A percentile compares a stretch with the other conserved stretches of the same genome.
phyloP scores from a whole-genome alignment of 495 filamentous ascomycete species.

The Penicillium soppii region DNA sequence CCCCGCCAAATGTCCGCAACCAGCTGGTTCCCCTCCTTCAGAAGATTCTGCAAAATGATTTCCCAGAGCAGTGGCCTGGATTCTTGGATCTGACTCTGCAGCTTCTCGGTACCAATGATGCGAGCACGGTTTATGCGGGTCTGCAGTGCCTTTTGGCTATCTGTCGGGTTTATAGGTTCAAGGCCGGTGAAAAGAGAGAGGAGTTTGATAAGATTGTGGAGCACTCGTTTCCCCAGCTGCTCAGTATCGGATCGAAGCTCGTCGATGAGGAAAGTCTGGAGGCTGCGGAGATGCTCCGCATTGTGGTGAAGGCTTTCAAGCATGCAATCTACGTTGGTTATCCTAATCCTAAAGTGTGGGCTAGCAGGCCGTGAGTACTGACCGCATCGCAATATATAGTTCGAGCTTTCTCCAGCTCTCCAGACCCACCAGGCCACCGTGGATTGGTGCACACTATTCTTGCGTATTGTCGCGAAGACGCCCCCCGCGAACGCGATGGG shows the following conservation, averaged over 20 bases:
- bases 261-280: conserved; percentile 89
- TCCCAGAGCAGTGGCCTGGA: conserved; percentile 87
- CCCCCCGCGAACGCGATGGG: conserved; percentile 74
- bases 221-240: conserved; percentile 84
- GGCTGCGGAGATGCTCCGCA: conserved; percentile 94
- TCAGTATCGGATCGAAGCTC: conserved; percentile 80
- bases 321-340: conserved; percentile 90
- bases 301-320: conserved; percentile 93
- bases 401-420: conserved; percentile 78
- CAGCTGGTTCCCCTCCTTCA: conserved; percentile 92
- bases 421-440: conserved; percentile 80
- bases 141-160: conserved; percentile 91
- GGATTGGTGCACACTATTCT: conserved; percentile 92
- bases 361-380: conserved; percentile 7
- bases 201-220: conserved; percentile 95
- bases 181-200: conserved; percentile 72
- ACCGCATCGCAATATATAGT: conserved; percentile 49
- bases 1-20: conserved; percentile 74
- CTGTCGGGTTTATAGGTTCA: conserved; percentile 92
- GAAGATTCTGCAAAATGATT: conserved; percentile 93
- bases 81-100: conserved; percentile 90
- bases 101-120: conserved; percentile 78
- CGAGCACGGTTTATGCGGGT: conserved; percentile 83
- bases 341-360: background rate
- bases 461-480: conserved; percentile 82